Evolutionary conservation across 768 basidiomycete species (phyloP).

Genomic region (Tulasnella calospora): DNA sequence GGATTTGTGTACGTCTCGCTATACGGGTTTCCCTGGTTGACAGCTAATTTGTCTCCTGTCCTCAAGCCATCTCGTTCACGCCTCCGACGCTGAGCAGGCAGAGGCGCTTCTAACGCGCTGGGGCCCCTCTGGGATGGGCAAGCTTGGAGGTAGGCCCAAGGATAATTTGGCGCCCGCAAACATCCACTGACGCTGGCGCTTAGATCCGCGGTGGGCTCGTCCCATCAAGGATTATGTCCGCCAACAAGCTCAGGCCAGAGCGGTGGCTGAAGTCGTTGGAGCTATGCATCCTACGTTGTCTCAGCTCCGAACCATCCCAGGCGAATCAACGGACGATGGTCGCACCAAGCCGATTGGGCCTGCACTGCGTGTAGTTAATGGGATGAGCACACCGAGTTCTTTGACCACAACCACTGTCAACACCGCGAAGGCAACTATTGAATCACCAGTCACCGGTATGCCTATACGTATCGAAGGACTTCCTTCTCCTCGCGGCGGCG

Average conservation of each 20-base stretch:
- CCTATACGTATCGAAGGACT: slow-evolving; percentile 23
- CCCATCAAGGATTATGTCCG: slow-evolving; percentile 79
- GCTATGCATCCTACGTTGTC: slow-evolving; percentile 51
- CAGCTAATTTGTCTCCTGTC: background rate
- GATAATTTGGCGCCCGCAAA: slow-evolving; percentile 28
- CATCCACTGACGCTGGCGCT: slow-evolving; percentile 31
- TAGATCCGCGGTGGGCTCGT: slow-evolving; percentile 83
- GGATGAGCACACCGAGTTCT: slow-evolving; percentile 50
- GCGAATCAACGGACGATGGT: slow-evolving; percentile 35
- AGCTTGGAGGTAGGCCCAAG: slow-evolving; percentile 65
- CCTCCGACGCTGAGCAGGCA: slow-evolving; percentile 83
- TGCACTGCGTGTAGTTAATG: slow-evolving; percentile 73
- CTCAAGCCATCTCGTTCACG: slow-evolving; percentile 79
- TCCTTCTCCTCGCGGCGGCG: slow-evolving; percentile 13
- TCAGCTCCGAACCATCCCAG: background rate
- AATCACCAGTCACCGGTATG: background rate
- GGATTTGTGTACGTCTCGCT: slow-evolving; percentile 68
- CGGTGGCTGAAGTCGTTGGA: slow-evolving; percentile 71
- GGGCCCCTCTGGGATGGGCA: slow-evolving; percentile 84
- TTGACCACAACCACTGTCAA: slow-evolving; percentile 18
- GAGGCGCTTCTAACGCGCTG: slow-evolving; percentile 81
- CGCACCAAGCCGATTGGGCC: slow-evolving; percentile 32
- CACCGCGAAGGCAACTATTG: background rate
- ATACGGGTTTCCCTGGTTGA: slow-evolving; percentile 14
- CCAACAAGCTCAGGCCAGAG: slow-evolving; percentile 60